These are phyloP conservation scores for Carpinus fangiana DNA, from an alignment of 306 rosid genomes.

Conservation along the genomic window DNA sequence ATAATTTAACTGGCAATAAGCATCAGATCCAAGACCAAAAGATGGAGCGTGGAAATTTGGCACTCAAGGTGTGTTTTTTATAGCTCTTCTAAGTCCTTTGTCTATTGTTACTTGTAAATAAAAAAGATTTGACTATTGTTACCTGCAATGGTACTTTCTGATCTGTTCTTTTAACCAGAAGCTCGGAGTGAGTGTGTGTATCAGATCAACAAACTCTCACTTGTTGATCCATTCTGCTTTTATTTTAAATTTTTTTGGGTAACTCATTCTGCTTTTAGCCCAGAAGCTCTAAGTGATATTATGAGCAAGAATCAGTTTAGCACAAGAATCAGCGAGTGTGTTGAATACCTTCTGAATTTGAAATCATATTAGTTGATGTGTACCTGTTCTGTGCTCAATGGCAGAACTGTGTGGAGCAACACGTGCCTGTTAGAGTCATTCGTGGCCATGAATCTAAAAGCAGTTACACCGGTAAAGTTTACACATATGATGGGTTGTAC, in stretches of 20 bases:
- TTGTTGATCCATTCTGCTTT: conserved; percentile 17
- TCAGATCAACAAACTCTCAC: neutral
- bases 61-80: conserved; percentile 72
- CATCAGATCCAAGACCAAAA: conserved; percentile 77
- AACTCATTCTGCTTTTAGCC: neutral
- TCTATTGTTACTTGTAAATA: neutral
- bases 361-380: conserved; percentile 14
- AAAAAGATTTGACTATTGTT: neutral
- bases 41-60: conserved; percentile 84
- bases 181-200: neutral
- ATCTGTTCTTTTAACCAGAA: neutral
- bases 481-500: conserved; percentile 97
- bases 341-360: conserved; percentile 3
- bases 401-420: conserved; percentile 76
- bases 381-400: conserved; percentile 30
- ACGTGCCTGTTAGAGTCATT: conserved; percentile 77
- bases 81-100: neutral
- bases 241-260: neutral
- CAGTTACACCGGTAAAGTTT: conserved; percentile 79
- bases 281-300: neutral
- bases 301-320: conserved; percentile 1
- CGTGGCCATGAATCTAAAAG: conserved; percentile 80
- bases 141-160: conserved; percentile 1
- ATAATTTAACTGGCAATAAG: conserved; percentile 78
- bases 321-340: neutral